Evolutionary conservation across 2,329 filamentous ascomycete species (phyloP), one percentile per base, ranked within the genome.

Genomic region (Neofusicoccum parvum): DNA sequence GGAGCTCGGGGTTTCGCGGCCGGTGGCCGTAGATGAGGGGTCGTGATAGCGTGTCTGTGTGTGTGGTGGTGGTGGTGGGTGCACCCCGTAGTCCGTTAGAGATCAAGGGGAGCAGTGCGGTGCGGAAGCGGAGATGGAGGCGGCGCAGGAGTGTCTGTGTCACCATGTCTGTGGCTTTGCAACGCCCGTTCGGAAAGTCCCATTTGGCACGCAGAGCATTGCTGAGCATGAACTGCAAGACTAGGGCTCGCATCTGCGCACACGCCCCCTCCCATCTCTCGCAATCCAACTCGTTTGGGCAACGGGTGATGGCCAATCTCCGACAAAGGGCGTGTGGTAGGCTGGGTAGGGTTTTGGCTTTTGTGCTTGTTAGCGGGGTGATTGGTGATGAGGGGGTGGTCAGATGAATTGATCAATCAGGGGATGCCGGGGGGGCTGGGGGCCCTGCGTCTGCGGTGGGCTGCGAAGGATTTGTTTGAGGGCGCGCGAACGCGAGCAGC

Each of bases 381-480:
- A 60, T 60, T 60, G 56, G 56, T 45, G 54, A 34, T 2, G 51
- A 34, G 48, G 41, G 54, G 54, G 54, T 60, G 56, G 56, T 60
- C 56, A 60, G 56, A 60, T 60, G 56, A 60, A 60, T 60, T 60
- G 56, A 60, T 45, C 56, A 60, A 60, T 60, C 56, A 60, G 56
- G 56, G 56, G 56, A 60, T 27, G 23, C 41, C 43, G 23, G 54
- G 54, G 39, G 1, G 23, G 54, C 54, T 46, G 54, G 54, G 56
- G 56, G 56, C 56, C 56, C 56, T 60, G 56, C 56, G 43, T 60
- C 41, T 46, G 53, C 27, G 5, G 27, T 32, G 36, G 20, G 20
- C 11, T 23, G 12, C 27, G 50, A 43, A 41, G 53, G 37, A 41
- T 56, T 27, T 20, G 9, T 54, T 14, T 11, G 36, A 56, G 53